phyloP scores from a whole-genome alignment of 2,329 filamentous ascomycete genomes.

The Ampelomyces quisqualis region DNA sequence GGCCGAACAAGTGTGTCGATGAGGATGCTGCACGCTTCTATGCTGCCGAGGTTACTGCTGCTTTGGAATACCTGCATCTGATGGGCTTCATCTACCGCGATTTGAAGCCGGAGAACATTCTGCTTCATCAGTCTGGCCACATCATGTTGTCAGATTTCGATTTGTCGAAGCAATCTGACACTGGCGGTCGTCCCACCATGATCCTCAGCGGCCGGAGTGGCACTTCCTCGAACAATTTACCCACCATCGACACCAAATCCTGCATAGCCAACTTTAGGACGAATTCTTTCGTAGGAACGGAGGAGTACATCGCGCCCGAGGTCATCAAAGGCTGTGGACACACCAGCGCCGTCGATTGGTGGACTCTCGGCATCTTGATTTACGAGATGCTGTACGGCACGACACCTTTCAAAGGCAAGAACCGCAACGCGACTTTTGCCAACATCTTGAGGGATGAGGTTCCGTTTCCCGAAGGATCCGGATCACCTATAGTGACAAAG shows the following conservation, averaged over 20 bases:
- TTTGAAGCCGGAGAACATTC: constrained; percentile 94
- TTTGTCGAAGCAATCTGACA: constrained; percentile 94
- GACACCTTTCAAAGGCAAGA: constrained; percentile 99
- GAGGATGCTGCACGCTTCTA: constrained; percentile 98
- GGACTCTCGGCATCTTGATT: constrained; percentile 94
- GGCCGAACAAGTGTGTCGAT: constrained; percentile 94
- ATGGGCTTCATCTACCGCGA: constrained; percentile 99
- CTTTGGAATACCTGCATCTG: constrained; percentile 91
- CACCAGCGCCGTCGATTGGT: constrained; percentile 98
- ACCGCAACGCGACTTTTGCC: constrained; percentile 94
- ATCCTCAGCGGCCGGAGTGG: constrained; percentile 78
- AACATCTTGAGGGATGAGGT: constrained; percentile 97
- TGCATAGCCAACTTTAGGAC: constrained; percentile 98
- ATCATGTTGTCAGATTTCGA: constrained; percentile 99
- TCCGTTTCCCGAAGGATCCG: constrained; percentile 86
- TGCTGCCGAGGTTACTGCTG: constrained; percentile 94
- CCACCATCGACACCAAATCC: constrained; percentile 97
- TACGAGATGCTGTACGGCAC: constrained; percentile 99
- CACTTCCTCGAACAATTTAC: constrained; percentile 79
- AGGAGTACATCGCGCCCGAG: constrained; percentile 98
- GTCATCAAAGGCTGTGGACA: constrained; percentile 98
- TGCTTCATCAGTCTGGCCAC: constrained; percentile 97
- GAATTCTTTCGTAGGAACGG: constrained; percentile 96
- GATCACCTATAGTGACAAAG: constrained; percentile 86
- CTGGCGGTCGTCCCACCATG: constrained; percentile 95